Conservation (phyloP, 1,284 basidiomycete genomes). For the Microstroma glucosiphilum region DNA sequence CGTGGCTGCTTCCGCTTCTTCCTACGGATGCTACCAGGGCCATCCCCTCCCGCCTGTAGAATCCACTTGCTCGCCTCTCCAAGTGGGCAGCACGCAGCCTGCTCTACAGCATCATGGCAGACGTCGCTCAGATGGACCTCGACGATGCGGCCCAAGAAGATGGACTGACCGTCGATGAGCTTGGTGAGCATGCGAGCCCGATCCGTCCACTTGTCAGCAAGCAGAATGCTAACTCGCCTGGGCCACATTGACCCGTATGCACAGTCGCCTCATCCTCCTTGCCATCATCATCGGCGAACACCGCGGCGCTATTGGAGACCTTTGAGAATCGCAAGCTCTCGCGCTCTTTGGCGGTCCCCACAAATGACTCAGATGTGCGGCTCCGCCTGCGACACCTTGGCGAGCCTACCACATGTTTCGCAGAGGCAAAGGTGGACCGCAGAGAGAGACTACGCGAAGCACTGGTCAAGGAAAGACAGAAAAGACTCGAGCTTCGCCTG, state of each 20-base stretch:
- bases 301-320: neutral
- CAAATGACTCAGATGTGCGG: constrained; percentile 87
- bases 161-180: constrained; percentile 3
- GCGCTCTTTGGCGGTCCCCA: constrained; percentile 88
- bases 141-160: neutral
- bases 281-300: neutral
- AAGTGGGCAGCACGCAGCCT: too few relatives aligned
- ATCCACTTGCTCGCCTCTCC: too few relatives aligned
- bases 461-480: constrained; percentile 76
- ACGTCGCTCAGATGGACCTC: neutral
- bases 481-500: constrained; percentile 54
- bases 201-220: neutral
- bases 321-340: constrained; percentile 43
- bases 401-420: constrained; percentile 93
- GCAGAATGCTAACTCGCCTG: neutral
- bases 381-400: constrained; percentile 81
- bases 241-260: neutral
- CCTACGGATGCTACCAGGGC: too few relatives aligned
- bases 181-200: neutral
- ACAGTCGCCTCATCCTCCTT: neutral
- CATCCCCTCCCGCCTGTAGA: too few relatives aligned
- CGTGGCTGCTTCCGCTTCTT: too few relatives aligned
- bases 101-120: neutral
- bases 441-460: constrained; percentile 89
- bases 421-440: constrained; percentile 68